Base-by-base conservation (phyloP, 2,329 filamentous ascomycete genomes). In the Ascochyta rabiei region DNA sequence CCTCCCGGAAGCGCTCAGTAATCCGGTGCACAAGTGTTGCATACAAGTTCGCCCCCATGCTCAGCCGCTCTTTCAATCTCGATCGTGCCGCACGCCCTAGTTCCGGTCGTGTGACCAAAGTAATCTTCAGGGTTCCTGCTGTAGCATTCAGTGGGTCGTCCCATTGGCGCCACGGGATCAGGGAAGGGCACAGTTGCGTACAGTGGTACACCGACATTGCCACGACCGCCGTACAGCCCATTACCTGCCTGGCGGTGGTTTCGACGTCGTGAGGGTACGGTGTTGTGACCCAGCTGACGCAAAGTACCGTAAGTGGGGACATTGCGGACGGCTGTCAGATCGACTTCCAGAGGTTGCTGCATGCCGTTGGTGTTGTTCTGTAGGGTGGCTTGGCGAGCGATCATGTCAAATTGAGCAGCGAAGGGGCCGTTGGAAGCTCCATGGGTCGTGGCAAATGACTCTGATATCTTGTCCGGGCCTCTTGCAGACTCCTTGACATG, bases 101-200 rank as follows among this genome's bases (percentile, higher is more conserved):
- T 34, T 3, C 55, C 48, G 3, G 61, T 16, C 3, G 39, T 34
- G 42, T 61, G 57, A 1, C 59, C 48, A 10, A 53, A 30, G 21
- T 57, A 58, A 5, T 48, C 33, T 21, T 26, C 35, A 21, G 42
- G 52, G 6, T 8, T 21, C 6, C 23, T 46, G 23, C 28, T 13
- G 6, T 26, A 16, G 0, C n/a, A 9, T 42, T 56, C 37, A 8
- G 34, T 30, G 1, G 48, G 55, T 5, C 60, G 53, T 26, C 67
- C 70, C 16, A 61, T 59, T 0, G 72, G 72, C 1, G 69, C 56
- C 2, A 69, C 39, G 2, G 71, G 70, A 19, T 58, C 52, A 1
- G 72, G 72, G 31, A 75, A 75, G 2, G 71, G 71, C 4, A 56
- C 59, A 0, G 69, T 72, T 2, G 62, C 64, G n/a, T 68, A 59